phyloP scores from a whole-genome alignment of 371 early-diverging fungal genomes.

The Encephalitozoon romaleae region DNA sequence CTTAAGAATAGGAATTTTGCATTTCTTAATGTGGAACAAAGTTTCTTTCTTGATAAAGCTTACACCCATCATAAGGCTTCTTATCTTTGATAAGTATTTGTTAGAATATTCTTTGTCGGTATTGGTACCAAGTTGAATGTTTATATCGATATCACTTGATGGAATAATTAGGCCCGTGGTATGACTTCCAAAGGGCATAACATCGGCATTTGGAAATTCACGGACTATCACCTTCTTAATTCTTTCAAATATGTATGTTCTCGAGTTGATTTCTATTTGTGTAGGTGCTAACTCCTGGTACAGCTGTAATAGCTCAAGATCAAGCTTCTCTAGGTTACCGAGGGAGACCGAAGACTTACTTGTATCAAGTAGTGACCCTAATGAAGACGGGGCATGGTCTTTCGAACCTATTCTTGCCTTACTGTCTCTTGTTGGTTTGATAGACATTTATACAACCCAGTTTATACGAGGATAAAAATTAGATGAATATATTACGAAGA shows the following conservation, averaged over 20 bases:
- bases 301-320: constrained; percentile 5
- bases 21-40: constrained; percentile 37
- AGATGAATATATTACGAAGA: not conserved
- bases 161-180: constrained; percentile 21
- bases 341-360: not conserved
- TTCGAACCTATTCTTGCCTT: not conserved
- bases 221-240: constrained; percentile 19
- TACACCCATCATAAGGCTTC: not conserved
- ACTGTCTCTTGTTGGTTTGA: not conserved
- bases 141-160: constrained; percentile 51
- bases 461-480: not conserved
- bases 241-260: constrained; percentile 13
- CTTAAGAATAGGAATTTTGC: constrained; percentile 80
- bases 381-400: not conserved
- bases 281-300: constrained; percentile 32
- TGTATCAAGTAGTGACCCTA: not conserved
- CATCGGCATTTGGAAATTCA: constrained; percentile 10
- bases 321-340: constrained; percentile 1
- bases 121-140: not conserved
- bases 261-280: not conserved
- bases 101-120: constrained; percentile 2
- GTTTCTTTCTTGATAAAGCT: not conserved
- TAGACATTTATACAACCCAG: not conserved
- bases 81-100: constrained; percentile 26
- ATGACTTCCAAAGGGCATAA: constrained; percentile 42